Evolutionary conservation across 768 basidiomycete genomes (phyloP).

Genomic region (Boletales sp.): DNA sequence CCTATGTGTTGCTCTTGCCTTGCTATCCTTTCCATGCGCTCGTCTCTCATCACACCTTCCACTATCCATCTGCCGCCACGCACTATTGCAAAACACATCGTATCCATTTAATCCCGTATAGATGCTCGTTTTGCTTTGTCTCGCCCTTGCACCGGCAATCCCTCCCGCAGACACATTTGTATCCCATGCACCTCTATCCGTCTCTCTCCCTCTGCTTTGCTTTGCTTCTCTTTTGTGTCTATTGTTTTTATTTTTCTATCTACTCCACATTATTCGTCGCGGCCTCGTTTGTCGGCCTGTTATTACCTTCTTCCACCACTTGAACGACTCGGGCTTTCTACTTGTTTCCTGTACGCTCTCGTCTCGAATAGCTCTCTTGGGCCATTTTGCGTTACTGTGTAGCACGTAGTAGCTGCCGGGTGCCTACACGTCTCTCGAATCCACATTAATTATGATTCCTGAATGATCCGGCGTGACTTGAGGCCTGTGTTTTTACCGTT

Average conservation of each 20-base stretch:
- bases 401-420: slow-evolving; percentile 32
- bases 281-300: slow-evolving; percentile 24
- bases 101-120: slow-evolving; percentile 31
- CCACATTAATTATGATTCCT: slow-evolving; percentile 23
- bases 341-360: slow-evolving; percentile 30
- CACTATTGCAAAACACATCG: slow-evolving; percentile 35
- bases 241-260: slow-evolving; percentile 30
- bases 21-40: slow-evolving; percentile 37
- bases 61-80: slow-evolving; percentile 26
- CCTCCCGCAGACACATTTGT: slow-evolving; percentile 24
- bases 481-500: too few species aligned
- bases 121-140: slow-evolving; percentile 33
- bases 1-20: slow-evolving; percentile 35
- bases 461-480: too few species aligned
- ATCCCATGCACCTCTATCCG: slow-evolving; percentile 18
- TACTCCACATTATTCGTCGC: slow-evolving; percentile 29
- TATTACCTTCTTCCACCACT: slow-evolving; percentile 16
- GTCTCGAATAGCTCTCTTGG: slow-evolving; percentile 23
- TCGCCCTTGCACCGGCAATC: slow-evolving; percentile 13
- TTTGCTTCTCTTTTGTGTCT: slow-evolving; percentile 12
- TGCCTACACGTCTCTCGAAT: slow-evolving; percentile 28
- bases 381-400: slow-evolving; percentile 32
- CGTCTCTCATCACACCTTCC: slow-evolving; percentile 18
- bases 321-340: slow-evolving; percentile 27
- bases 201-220: slow-evolving; percentile 23